A percentile compares a stretch with the other conserved stretches of the same genome.
Conservation (phyloP, 257 asterid genomes). For the Nicotiana tabacum region DNA sequence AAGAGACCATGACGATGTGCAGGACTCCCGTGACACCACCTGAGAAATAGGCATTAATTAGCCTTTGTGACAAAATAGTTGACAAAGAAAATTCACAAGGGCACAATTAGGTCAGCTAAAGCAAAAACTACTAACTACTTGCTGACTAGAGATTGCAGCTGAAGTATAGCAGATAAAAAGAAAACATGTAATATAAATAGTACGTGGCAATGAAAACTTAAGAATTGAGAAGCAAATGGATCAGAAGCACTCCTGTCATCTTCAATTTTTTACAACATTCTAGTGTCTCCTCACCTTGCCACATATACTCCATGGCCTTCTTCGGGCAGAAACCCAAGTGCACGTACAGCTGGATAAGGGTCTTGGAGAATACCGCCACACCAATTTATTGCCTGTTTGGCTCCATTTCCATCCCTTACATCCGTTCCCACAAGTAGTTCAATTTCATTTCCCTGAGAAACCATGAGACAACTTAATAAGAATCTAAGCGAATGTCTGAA, state of each 20-base stretch:
- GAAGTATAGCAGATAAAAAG: background rate
- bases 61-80: background rate
- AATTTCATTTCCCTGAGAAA: slow-evolving; percentile 78
- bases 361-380: slow-evolving; percentile 93
- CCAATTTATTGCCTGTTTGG: slow-evolving; percentile 88
- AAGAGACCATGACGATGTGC: slow-evolving; percentile 87
- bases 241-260: background rate
- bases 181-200: background rate
- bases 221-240: background rate
- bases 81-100: background rate
- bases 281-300: slow-evolving; percentile 54
- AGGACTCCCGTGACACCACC: slow-evolving; percentile 99
- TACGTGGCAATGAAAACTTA: background rate
- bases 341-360: slow-evolving; percentile 93
- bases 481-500: background rate
- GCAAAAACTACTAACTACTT: background rate
- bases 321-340: slow-evolving; percentile 93
- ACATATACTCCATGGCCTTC: slow-evolving; percentile 98
- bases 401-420: slow-evolving; percentile 90
- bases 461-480: slow-evolving; percentile 5
- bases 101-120: background rate
- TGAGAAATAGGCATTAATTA: slow-evolving; percentile 27
- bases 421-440: slow-evolving; percentile 90
- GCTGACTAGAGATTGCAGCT: background rate
- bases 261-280: background rate